phyloP scores from a whole-genome alignment of 2,329 filamentous ascomycete species.

The Trichophyton equinum region DNA sequence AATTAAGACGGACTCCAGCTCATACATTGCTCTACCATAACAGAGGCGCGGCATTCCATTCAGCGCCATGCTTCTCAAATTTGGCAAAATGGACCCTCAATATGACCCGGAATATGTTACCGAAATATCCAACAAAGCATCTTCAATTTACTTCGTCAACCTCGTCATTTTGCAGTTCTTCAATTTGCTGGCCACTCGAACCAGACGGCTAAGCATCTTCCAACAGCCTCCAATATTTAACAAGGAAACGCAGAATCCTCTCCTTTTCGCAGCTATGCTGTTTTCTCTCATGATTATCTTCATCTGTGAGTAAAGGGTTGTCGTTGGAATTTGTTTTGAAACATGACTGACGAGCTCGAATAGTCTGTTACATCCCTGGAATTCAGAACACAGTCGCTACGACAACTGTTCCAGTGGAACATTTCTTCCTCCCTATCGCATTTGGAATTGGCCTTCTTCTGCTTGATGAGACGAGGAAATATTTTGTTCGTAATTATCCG shows the following conservation, averaged over 20 bases:
- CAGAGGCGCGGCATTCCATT: slow-evolving; percentile 51
- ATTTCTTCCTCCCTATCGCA: slow-evolving; percentile 64
- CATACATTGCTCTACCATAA: slow-evolving; percentile 15
- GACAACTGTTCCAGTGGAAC: slow-evolving; percentile 51
- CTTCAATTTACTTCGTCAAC: slow-evolving; percentile 67
- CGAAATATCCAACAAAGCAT: slow-evolving; percentile 49
- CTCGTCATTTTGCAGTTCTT: slow-evolving; percentile 65
- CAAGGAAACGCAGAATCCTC: slow-evolving; percentile 51
- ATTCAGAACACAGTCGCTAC: slow-evolving; percentile 52
- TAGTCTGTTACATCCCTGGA: slow-evolving; percentile 47
- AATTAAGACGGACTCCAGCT: slow-evolving; percentile 31
- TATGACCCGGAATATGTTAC: slow-evolving; percentile 45
- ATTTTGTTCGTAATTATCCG: slow-evolving; percentile 47
- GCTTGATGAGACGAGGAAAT: slow-evolving; percentile 57
- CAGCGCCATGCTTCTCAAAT: slow-evolving; percentile 53
- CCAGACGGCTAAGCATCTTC: slow-evolving; percentile 53
- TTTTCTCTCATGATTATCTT: slow-evolving; percentile 59
- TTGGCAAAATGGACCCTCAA: slow-evolving; percentile 41
- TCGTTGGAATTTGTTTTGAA: neutral
- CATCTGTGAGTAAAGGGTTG: slow-evolving; percentile 40
- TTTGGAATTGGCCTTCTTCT: slow-evolving; percentile 55
- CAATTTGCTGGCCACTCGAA: slow-evolving; percentile 59
- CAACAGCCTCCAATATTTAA: slow-evolving; percentile 60
- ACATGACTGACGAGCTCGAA: slow-evolving; percentile 13
- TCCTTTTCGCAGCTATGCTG: slow-evolving; percentile 56